These are phyloP conservation scores for Aspergillus piperis DNA, from an alignment of 2,329 filamentous ascomycete species.

Conservation along the genomic window DNA sequence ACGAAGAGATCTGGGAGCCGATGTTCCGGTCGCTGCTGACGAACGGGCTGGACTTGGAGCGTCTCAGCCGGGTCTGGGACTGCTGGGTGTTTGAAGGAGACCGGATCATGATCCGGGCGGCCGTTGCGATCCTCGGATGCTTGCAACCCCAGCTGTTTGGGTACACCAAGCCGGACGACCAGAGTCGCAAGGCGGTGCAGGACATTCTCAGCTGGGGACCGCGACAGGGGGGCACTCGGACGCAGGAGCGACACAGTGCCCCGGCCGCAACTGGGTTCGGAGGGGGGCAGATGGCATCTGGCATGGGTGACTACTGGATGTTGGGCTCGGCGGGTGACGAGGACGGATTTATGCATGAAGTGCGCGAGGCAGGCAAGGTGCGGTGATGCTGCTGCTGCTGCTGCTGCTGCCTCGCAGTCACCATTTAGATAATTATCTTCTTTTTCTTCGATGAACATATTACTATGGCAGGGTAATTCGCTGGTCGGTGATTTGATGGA, in stretches of 20 bases:
- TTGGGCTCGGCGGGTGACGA: conserved; percentile 41
- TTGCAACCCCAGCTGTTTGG: conserved; percentile 46
- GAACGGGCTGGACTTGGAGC: conserved; percentile 54
- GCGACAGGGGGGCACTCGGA: conserved; percentile 33
- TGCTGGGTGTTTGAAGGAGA: conserved; percentile 65
- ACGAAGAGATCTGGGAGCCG: conserved; percentile 53
- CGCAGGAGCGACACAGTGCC: conserved; percentile 40
- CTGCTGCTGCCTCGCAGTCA: too few species aligned
- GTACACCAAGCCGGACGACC: conserved; percentile 39
- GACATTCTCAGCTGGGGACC: conserved; percentile 42
- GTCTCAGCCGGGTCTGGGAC: conserved; percentile 61
- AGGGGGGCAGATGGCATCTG: conserved; percentile 37
- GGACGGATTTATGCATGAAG: conserved; percentile 45
- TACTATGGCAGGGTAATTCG: neutral
- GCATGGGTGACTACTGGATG: conserved; percentile 46
- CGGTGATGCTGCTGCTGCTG: conserved; percentile 13
- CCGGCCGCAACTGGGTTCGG: conserved; percentile 37
- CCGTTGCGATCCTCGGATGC: conserved; percentile 46
- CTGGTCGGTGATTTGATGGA: neutral
- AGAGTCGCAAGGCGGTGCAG: conserved; percentile 36
- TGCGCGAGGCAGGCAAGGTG: conserved; percentile 46
- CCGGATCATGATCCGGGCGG: conserved; percentile 47
- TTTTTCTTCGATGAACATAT: neutral
- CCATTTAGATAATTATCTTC: neutral
- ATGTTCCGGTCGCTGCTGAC: conserved; percentile 58